Evolutionary conservation across 2,329 filamentous ascomycete genomes (phyloP).

Genomic region (Trichophaea hybrida): DNA sequence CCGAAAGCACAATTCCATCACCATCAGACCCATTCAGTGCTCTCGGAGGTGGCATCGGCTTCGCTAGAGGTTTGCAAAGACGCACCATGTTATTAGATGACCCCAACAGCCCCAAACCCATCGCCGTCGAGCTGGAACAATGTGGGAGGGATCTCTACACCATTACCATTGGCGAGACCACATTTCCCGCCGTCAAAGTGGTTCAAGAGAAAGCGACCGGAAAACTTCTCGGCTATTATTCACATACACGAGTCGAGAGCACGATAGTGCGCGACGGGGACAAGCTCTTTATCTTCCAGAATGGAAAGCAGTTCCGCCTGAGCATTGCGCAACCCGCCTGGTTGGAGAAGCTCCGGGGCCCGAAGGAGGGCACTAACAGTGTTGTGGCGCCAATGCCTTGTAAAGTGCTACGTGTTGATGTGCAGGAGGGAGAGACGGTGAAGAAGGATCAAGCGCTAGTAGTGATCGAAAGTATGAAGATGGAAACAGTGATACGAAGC

Average conservation of each 20-base stretch:
- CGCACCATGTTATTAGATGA: conserved; percentile 24
- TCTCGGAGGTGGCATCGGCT: conserved; percentile 27
- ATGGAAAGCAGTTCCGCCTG: conserved; percentile 44
- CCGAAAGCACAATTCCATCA: conserved; percentile 14
- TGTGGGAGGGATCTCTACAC: conserved; percentile 31
- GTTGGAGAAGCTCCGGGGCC: conserved; percentile 74
- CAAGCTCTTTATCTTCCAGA: conserved; percentile 64
- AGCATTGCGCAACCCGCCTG: conserved; percentile 50
- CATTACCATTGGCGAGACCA: conserved; percentile 37
- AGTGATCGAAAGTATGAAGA: conserved; percentile 46
- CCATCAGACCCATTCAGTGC: conserved; percentile 30
- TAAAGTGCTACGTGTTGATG: conserved; percentile 83
- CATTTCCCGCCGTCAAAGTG: conserved; percentile 34
- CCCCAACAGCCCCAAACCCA: conserved; percentile 8
- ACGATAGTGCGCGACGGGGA: conserved; percentile 53
- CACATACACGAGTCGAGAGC: conserved; percentile 61
- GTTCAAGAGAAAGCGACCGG: conserved; percentile 32
- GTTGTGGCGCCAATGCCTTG: conserved; percentile 94
- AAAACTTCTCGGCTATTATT: conserved; percentile 61
- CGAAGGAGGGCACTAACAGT: conserved; percentile 57
- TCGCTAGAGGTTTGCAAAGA: conserved; percentile 19
- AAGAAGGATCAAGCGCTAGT: conserved; percentile 76
- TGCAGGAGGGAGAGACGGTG: conserved; percentile 65
- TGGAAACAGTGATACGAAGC: conserved; percentile 37
- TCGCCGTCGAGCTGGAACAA: conserved; percentile 27